Evolutionary conservation across 148 eudicot genomes (phyloP), one percentile per base, ranked within the genome.

Genomic region (Polygonum maritimum): DNA sequence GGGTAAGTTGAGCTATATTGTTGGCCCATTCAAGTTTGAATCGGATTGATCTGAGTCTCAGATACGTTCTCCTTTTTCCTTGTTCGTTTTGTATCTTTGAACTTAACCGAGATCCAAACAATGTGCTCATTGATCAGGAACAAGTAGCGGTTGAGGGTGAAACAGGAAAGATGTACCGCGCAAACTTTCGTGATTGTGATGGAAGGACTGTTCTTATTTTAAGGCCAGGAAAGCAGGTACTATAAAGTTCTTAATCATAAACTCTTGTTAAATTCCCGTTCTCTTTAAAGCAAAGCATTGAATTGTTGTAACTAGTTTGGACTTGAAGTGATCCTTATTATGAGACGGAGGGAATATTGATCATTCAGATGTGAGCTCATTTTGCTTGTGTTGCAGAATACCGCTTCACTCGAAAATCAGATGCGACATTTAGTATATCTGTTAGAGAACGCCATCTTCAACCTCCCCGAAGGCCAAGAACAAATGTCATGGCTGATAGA

Each of bases 401-500:
- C 94, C 12, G 73, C 84, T 47, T 84, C 89, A 15, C 19, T 86
- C 16, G 94, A 90, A 71, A 85, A 86, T 78, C 85, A 88, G 80
- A 88, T 90, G 16, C 78, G 84, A 36, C 91, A 88, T 69, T 78
- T 90, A 39, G 94, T 90, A 7, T 90, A 90, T 79, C 85, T 88
- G 22, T 70, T 90, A 38, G 94, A 90, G 88, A 87, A 87, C 74
- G 94, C 94, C 4, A 84, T 88, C 65, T 82, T 88, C 12, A 90
- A 88, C 81, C 94, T 90, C 44, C 91, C 89, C 0, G 91, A 90
- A 79, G 87, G 83, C 33, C 91, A 88, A 76, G 89, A 88, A 67
- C 91, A 90, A 62, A 90, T 90, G 88, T 82, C 84, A 16, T 90
- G 94, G 94, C 78, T 90, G 21, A 85, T 90, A 8, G 94, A 90